Evolutionary conservation across 257 asterid genomes (phyloP).

Genomic region (Phtheirospermum japonicum): DNA sequence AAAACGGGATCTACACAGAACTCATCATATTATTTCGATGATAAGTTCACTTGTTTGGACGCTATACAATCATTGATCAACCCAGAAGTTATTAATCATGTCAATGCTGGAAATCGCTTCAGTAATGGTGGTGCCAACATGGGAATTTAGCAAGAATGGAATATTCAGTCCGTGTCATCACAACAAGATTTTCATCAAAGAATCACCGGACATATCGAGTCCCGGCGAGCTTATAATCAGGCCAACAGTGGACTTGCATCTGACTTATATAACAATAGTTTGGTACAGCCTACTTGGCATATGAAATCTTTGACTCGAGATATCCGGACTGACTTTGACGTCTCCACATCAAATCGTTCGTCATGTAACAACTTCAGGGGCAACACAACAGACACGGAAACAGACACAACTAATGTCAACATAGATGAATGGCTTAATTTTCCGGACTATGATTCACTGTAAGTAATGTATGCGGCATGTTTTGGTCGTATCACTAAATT

Average conservation of each 20-base stretch:
- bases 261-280: conserved; percentile 13
- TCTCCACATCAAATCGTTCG: conserved; percentile 29
- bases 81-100: conserved; percentile 14
- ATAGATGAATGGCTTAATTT: conserved; percentile 34
- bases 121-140: conserved; percentile 10
- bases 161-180: conserved; percentile 25
- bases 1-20: conserved; percentile 9
- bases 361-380: conserved; percentile 28
- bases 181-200: conserved; percentile 26
- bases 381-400: conserved; percentile 20
- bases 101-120: conserved; percentile 15
- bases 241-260: conserved; percentile 16
- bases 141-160: conserved; percentile 22
- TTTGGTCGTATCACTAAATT: conserved; percentile 9
- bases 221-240: conserved; percentile 22
- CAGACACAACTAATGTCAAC: conserved; percentile 23
- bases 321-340: conserved; percentile 1
- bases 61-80: conserved; percentile 28
- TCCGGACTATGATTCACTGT: conserved; percentile 21
- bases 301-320: conserved; percentile 24
- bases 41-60: conserved; percentile 30
- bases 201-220: conserved; percentile 14
- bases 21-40: conserved; percentile 22
- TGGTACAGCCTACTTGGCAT: conserved; percentile 26
- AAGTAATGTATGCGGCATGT: conserved; percentile 14